Base-by-base conservation (phyloP, 805 yeast genomes). In the Kuraishia floccosa region DNA sequence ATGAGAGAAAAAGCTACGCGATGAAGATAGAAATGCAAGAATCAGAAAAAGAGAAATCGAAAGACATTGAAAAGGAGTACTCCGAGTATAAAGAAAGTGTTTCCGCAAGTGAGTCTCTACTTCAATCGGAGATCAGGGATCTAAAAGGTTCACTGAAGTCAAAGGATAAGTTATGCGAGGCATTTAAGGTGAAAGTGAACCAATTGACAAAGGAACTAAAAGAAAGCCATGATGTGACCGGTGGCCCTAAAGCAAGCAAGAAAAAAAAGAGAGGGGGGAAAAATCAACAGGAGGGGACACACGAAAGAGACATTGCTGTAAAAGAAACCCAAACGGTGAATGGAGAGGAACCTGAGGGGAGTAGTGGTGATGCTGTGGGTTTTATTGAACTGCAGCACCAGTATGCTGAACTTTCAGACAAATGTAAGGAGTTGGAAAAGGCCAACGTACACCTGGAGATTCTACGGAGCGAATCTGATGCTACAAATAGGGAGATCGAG, bases 381-480 rank as follows among this genome's bases (percentile, higher is more conserved):
- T 17, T 37, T 3, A 43, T 49, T 13, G 54, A 45, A 30, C 36
- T 48, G 5, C 38, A 44, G 24, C 52, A 49, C 32, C 35, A 43
- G 16, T 39, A 41, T 14, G 49, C 41, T 18, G 15, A 24, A 8
- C 17, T 44, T 31, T 37, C 36, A 24, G 27, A 29, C 7, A 41
- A 41, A 19, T 25, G 33, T 13, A 15, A 30, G 7, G 35, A 32
- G 17, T 17, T 37, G 5, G 42, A 43, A 31, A 31, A 33, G 6
- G 32, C 37, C 16, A 26, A 27, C 4, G 28, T 21, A 14, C 34
- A 39, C 27, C 25, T 30, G 24, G 18, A 18, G 30, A 17, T 12
- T 10, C 18, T 15, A 24, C 28, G 7, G 17, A 25, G 10, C 40
- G 45, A 30, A 21, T 35, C 27, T 39, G 16, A 38, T 35, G 2